Percentiles rank a stretch among this genome's conserved stretches.
These are phyloP conservation scores for Beta corolliflora DNA, from an alignment of 179 eudicot species.

Conservation along the genomic window DNA sequence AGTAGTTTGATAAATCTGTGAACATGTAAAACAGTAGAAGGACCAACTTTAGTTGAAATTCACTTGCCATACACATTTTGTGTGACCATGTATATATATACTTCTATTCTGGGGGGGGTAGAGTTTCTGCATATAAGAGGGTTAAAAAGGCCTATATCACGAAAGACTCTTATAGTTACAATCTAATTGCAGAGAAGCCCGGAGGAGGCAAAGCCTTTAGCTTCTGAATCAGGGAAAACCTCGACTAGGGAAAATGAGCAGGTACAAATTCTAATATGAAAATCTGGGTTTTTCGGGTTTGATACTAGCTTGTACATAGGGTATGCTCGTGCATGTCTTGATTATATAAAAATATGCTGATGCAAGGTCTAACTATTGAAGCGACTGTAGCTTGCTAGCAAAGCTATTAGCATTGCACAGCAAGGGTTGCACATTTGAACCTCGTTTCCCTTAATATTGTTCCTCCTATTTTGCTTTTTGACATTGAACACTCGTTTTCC, in stretches of 20 bases:
- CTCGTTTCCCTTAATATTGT: too few species aligned
- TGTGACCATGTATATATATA: background rate
- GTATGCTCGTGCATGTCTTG: too few species aligned
- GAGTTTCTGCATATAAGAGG: background rate
- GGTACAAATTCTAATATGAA: conserved; percentile 28
- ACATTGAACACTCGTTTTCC: too few species aligned
- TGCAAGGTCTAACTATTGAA: too few species aligned
- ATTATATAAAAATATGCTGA: too few species aligned
- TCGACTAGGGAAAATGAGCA: conserved; percentile 35
- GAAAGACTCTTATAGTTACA: background rate
- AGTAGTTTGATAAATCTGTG: background rate
- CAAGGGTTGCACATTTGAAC: too few species aligned
- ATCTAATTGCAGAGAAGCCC: conserved; percentile 7
- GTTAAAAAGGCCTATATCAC: background rate
- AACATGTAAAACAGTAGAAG: background rate
- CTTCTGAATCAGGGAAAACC: conserved; percentile 34
- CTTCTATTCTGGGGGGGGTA: too few species aligned
- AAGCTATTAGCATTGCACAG: too few species aligned
- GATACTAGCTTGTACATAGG: background rate
- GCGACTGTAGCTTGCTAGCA: too few species aligned
- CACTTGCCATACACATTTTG: background rate
- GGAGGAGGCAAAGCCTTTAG: conserved; percentile 27
- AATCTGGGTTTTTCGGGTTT: background rate
- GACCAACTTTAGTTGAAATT: background rate
- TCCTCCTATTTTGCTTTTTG: too few species aligned